phyloP scores from a whole-genome alignment of 1,139 yeast genomes.

The Nakaseomyces uthaithaninus region DNA sequence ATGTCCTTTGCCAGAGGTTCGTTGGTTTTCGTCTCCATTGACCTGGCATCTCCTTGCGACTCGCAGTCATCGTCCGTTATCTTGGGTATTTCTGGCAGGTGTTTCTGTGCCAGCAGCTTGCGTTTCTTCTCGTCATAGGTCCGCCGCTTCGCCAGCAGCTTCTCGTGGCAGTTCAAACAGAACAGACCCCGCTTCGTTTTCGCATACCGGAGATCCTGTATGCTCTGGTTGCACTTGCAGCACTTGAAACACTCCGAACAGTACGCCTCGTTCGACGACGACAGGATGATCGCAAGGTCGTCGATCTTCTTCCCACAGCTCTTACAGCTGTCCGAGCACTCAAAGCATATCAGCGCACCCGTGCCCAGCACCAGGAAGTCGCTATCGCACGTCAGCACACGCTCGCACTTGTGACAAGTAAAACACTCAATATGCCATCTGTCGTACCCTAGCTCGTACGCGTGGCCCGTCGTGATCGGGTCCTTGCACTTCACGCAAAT shows the following conservation, averaged over 20 bases:
- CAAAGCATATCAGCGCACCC: conserved; percentile 83
- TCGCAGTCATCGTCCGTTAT: conserved; percentile 3
- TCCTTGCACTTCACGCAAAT: conserved; percentile 29
- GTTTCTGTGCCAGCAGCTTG: conserved; percentile 10
- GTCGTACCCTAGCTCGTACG: conserved; percentile 79
- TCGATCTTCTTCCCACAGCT: conserved; percentile 86
- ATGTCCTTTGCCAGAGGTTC: neutral
- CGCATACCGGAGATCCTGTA: conserved; percentile 87
- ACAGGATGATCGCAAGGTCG: conserved; percentile 71
- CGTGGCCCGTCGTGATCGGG: conserved; percentile 67
- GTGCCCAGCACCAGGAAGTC: conserved; percentile 87
- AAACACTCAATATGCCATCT: conserved; percentile 95
- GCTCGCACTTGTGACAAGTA: conserved; percentile 75
- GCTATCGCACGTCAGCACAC: conserved; percentile 74
- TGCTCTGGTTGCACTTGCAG: conserved; percentile 78
- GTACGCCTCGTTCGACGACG: conserved; percentile 91
- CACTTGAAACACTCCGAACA: conserved; percentile 89
- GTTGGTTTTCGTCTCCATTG: neutral
- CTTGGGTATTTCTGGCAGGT: conserved; percentile 1
- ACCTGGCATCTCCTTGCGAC: neutral
- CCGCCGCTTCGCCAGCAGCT: conserved; percentile 42
- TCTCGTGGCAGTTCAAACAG: conserved; percentile 89
- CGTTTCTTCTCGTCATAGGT: conserved; percentile 36
- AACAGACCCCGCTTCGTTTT: conserved; percentile 89
- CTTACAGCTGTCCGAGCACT: conserved; percentile 83